Evolutionary conservation across 352 stramenopile species (phyloP), one percentile per base, ranked within the genome.

Genomic region (Phytopythium ostracodes): DNA sequence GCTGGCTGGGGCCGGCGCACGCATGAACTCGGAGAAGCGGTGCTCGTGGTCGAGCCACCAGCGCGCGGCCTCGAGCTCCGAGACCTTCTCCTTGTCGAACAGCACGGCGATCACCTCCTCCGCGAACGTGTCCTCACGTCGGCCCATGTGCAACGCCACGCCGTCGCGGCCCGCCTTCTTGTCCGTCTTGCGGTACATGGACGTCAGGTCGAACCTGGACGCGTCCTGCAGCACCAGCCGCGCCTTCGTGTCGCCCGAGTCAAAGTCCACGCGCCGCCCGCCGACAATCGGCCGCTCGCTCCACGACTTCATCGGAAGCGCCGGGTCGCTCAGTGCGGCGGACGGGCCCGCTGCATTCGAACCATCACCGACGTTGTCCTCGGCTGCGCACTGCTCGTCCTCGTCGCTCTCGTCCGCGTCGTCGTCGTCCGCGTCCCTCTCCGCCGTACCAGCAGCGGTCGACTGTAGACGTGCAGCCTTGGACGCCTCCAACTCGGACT

Each of bases 171-270:
- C 63, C n/a, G 85, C 85, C 61, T 82, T 84, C 43, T 79, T 79
- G 66, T 94, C 85, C 1, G 81, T 94, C 66, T 92, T 92, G 56
- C 85, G 81, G 75, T 94, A 94, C 83, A 94, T 94, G 4, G 85
- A 81, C 49, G 73, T 92, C 40, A 94, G 66, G 58, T 89, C 85
- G 56, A 94, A 92, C 55, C 77, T 76, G 24, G 80, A 79, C 15
- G 83, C 83, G 56, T 94, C 85, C 59, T 92, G 85, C 18, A 94
- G 40, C 15, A 76, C 62, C 17, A 94, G 63, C 14, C 84, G 79
- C n/a, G 85, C 81, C 60, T 91, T 94, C 4, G 77, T 89, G 53
- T 88, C 81, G 31, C 70, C 88, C 29, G 81, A 84, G 62, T 89
- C 81, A 58, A 92, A 87, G 44, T 91, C 81, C 12, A 81, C 70